Percentiles rank a stretch among this genome's conserved stretches.
Conservation (phyloP, 1,284 basidiomycete species). For the Cyathus olla region DNA sequence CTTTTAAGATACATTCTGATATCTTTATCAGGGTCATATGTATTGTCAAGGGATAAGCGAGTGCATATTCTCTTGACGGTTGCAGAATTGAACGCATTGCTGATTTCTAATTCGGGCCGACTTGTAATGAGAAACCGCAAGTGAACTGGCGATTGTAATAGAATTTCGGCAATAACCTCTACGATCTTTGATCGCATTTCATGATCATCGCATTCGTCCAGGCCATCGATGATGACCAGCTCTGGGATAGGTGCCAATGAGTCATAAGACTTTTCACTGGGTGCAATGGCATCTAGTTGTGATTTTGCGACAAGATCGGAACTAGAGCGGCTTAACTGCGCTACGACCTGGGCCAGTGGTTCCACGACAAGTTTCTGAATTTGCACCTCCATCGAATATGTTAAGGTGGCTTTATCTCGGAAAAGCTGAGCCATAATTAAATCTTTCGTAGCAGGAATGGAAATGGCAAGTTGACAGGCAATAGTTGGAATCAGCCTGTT, state of each 20-base stretch:
- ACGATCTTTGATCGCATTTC: not conserved
- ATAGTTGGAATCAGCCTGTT: not conserved
- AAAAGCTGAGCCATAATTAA: not conserved
- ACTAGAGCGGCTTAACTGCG: not conserved
- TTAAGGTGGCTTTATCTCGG: not conserved
- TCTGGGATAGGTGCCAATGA: no score
- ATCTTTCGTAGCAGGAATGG: not conserved
- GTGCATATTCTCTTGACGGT: not conserved
- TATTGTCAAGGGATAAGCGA: not conserved
- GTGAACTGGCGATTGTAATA: not conserved
- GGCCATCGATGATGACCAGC: constrained; percentile 1
- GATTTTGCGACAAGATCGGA: not conserved
- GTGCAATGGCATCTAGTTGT: no score
- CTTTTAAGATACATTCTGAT: not conserved
- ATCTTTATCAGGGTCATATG: not conserved
- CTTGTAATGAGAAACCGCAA: not conserved
- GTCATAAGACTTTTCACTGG: no score
- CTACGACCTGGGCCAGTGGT: not conserved
- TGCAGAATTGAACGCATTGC: not conserved
- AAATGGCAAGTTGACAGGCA: not conserved
- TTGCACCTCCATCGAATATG: not conserved
- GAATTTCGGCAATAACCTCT: not conserved
- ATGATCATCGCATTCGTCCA: not conserved
- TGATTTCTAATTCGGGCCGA: not conserved
- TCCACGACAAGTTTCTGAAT: not conserved